A percentile compares a stretch with the other conserved stretches of the same genome.
Evolutionary conservation across 768 basidiomycete genomes (phyloP).

Genomic region (Psilocybe subaeruginosa): DNA sequence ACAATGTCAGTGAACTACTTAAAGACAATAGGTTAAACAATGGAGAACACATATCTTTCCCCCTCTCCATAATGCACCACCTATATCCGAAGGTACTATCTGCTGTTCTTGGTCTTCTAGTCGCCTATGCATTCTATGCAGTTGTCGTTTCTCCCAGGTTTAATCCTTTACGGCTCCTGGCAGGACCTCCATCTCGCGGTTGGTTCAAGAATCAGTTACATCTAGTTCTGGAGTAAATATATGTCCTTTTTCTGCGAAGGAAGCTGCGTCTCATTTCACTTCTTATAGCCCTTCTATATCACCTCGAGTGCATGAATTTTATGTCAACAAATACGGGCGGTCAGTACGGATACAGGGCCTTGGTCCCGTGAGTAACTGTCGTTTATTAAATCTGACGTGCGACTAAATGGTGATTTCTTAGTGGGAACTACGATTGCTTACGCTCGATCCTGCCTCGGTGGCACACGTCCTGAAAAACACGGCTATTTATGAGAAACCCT

Average conservation of each 20-base stretch:
- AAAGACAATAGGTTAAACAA: slow-evolving; percentile 3
- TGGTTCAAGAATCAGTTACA: slow-evolving; percentile 59
- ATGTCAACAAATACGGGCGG: slow-evolving; percentile 64
- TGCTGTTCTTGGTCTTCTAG: slow-evolving; percentile 10
- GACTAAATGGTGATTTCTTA: slow-evolving; percentile 26
- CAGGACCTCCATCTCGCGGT: slow-evolving; percentile 58
- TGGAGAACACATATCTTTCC: slow-evolving; percentile 5
- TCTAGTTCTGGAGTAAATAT: slow-evolving; percentile 59
- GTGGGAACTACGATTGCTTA: slow-evolving; percentile 83
- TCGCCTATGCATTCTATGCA: slow-evolving; percentile 31
- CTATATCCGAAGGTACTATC: slow-evolving; percentile 12
- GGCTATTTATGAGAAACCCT: slow-evolving; percentile 81
- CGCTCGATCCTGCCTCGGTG: slow-evolving; percentile 78
- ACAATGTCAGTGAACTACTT: slow-evolving; percentile 5
- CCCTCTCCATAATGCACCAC: slow-evolving; percentile 15
- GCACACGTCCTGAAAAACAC: slow-evolving; percentile 75
- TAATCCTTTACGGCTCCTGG: slow-evolving; percentile 55
- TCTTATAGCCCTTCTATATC: slow-evolving; percentile 55
- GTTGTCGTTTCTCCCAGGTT: slow-evolving; percentile 34
- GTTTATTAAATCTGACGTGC: background rate
- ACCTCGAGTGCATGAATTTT: slow-evolving; percentile 52
- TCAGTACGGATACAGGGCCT: slow-evolving; percentile 71
- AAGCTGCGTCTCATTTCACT: slow-evolving; percentile 2
- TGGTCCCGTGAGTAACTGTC: slow-evolving; percentile 58
- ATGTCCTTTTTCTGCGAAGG: background rate